phyloP scores from a whole-genome alignment of 805 yeast species.

The Clavispora fructus region DNA sequence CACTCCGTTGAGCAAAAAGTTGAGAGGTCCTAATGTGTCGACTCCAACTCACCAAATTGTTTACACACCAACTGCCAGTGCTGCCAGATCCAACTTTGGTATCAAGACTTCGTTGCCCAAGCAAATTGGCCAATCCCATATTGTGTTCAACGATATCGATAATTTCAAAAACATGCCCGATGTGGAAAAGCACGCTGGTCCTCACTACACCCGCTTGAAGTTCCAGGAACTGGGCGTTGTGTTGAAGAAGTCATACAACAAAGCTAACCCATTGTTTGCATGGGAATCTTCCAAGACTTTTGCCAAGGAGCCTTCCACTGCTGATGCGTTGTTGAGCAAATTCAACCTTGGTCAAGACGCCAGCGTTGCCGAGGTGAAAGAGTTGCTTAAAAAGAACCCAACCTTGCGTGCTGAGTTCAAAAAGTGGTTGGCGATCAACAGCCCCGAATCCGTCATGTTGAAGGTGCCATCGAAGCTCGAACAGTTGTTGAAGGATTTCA shows the following conservation, averaged over 20 bases:
- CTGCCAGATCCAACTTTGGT: slow-evolving; percentile 70
- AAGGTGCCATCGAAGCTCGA: slow-evolving; percentile 20
- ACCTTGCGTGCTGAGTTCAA: slow-evolving; percentile 48
- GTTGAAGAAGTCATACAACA: slow-evolving; percentile 27
- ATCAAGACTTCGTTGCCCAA: slow-evolving; percentile 65
- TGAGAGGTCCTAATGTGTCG: slow-evolving; percentile 23
- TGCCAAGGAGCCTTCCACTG: slow-evolving; percentile 8
- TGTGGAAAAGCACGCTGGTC: slow-evolving; percentile 60
- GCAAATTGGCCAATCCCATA: slow-evolving; percentile 51
- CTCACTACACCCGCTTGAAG: slow-evolving; percentile 55
- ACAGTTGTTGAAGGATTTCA: slow-evolving; percentile 30
- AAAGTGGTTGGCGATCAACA: slow-evolving; percentile 46
- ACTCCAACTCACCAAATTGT: slow-evolving; percentile 71
- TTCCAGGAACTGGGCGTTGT: slow-evolving; percentile 66
- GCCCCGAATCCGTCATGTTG: slow-evolving; percentile 36
- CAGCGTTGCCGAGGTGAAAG: slow-evolving; percentile 23
- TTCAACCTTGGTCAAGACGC: slow-evolving; percentile 29
- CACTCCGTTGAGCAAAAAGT: slow-evolving; percentile 28
- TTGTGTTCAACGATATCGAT: slow-evolving; percentile 64
- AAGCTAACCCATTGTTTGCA: slow-evolving; percentile 40
- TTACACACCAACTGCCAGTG: slow-evolving; percentile 61
- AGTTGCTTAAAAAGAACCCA: slow-evolving; percentile 37
- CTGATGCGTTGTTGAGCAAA: slow-evolving; percentile 25
- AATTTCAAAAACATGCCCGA: slow-evolving; percentile 63
- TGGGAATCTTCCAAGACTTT: slow-evolving; percentile 20